Conservation (phyloP, 129 eudicot genomes). For the Flaveria robusta region DNA sequence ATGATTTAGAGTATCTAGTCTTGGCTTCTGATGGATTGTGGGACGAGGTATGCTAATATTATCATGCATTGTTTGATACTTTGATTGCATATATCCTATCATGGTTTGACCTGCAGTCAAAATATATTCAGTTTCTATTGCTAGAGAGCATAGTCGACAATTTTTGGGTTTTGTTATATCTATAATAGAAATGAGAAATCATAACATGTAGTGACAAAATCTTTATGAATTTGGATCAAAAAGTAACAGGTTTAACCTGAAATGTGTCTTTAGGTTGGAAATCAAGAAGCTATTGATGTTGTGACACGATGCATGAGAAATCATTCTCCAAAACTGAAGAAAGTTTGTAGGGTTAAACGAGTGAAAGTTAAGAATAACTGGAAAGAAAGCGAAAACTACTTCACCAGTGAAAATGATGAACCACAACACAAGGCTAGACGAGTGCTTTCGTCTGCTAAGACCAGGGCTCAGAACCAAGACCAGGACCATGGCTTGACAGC, state of each 20-base stretch:
- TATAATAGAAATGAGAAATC: not conserved
- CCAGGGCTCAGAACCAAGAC: slow-evolving; percentile 9
- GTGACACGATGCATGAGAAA: slow-evolving; percentile 47
- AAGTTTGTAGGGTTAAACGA: slow-evolving; percentile 47
- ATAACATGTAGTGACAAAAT: not conserved
- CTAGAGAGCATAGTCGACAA: not conserved
- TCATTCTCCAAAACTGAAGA: slow-evolving; percentile 51
- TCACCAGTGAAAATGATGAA: slow-evolving; percentile 54
- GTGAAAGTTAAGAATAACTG: slow-evolving; percentile 20
- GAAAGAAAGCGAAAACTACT: slow-evolving; percentile 37
- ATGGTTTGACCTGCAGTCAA: not conserved
- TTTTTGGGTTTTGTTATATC: not conserved
- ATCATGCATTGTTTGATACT: not conserved
- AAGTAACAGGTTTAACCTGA: not conserved
- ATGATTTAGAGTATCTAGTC: slow-evolving; percentile 75
- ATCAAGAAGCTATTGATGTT: slow-evolving; percentile 84
- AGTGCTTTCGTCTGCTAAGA: slow-evolving; percentile 27
- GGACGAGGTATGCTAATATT: slow-evolving; percentile 64
- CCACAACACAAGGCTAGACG: slow-evolving; percentile 59
- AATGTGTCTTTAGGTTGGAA: slow-evolving; percentile 61
- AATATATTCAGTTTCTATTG: not conserved
- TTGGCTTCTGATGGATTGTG: slow-evolving; percentile 96
- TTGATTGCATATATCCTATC: not conserved
- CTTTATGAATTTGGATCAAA: not conserved
- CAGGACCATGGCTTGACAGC: slow-evolving; percentile 32